phyloP scores from a whole-genome alignment of 495 filamentous ascomycete genomes.

The Hypoxylon cercidicola region DNA sequence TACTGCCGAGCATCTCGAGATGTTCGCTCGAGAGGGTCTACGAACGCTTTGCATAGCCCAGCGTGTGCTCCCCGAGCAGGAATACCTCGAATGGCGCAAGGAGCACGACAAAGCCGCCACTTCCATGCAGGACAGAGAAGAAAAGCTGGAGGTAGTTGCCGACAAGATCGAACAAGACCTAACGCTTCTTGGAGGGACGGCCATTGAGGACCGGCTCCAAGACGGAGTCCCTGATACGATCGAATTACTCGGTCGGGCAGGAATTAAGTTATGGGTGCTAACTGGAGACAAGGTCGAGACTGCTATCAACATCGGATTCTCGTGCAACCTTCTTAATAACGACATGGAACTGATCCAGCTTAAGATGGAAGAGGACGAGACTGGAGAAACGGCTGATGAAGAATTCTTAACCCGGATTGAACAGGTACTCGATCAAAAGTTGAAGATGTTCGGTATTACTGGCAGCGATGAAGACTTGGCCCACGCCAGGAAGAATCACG shows the following conservation, averaged over 20 bases:
- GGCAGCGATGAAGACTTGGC: conserved; percentile 89
- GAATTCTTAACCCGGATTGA: conserved; percentile 66
- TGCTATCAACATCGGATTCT: conserved; percentile 99
- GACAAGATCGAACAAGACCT: conserved; percentile 92
- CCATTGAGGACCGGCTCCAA: conserved; percentile 97
- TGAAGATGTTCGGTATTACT: conserved; percentile 78
- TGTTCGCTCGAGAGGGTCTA: conserved; percentile 95
- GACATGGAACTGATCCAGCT: conserved; percentile 96
- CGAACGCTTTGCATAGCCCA: conserved; percentile 97
- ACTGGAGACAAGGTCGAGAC: conserved; percentile 99
- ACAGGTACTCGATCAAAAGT: conserved; percentile 75
- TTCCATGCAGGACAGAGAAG: conserved; percentile 86
- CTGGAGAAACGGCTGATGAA: conserved; percentile 46
- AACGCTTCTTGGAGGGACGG: conserved; percentile 91
- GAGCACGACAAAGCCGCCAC: conserved; percentile 89
- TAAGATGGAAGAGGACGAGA: conserved; percentile 80
- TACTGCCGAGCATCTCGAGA: conserved; percentile 94
- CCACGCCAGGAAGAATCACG: conserved; percentile 80
- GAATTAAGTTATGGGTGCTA: conserved; percentile 99
- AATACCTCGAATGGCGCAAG: conserved; percentile 86
- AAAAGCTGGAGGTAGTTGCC: conserved; percentile 90
- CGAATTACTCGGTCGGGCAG: conserved; percentile 87
- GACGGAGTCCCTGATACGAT: conserved; percentile 98
- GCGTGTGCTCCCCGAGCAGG: conserved; percentile 80
- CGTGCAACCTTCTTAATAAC: conserved; percentile 96